phyloP scores from a whole-genome alignment of 192 early-diverging fungal species.

The Coemansia pectinata region DNA sequence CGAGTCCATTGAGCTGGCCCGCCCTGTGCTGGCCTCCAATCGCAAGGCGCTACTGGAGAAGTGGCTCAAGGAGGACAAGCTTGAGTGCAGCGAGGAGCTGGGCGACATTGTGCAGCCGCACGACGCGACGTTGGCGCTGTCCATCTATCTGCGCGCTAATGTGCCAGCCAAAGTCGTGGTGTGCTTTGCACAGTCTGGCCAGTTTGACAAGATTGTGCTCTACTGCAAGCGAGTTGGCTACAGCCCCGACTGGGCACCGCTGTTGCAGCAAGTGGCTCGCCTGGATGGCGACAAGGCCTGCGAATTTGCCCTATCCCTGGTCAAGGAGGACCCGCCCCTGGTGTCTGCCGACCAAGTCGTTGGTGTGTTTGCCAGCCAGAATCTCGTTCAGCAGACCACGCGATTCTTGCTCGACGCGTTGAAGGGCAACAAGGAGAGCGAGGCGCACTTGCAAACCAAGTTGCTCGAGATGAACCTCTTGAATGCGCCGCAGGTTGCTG shows the following conservation, averaged over 20 bases:
- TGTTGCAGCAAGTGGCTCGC: constrained; percentile 91
- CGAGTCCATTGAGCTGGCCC: constrained; percentile 92
- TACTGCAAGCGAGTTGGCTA: constrained; percentile 96
- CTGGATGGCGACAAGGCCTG: constrained; percentile 90
- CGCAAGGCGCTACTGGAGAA: constrained; percentile 94
- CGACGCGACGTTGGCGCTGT: constrained; percentile 88
- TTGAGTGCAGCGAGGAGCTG: constrained; percentile 97
- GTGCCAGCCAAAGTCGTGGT: constrained; percentile 91
- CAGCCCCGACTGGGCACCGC: constrained; percentile 85
- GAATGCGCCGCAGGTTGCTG: constrained; percentile 96
- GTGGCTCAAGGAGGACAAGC: constrained; percentile 99
- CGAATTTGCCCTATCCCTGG: constrained; percentile 88
- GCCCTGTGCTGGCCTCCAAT: constrained; percentile 85
- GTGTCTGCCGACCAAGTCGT: constrained; percentile 88
- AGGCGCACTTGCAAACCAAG: constrained; percentile 90
- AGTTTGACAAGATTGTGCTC: constrained; percentile 94
- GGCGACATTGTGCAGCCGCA: constrained; percentile 95
- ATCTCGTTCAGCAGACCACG: constrained; percentile 96
- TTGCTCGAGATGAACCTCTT: constrained; percentile 97
- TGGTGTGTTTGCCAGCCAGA: constrained; percentile 89
- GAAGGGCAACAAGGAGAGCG: constrained; percentile 90
- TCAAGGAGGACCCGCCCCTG: constrained; percentile 75
- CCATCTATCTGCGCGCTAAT: constrained; percentile 93
- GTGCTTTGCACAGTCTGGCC: constrained; percentile 95
- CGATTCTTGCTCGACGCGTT: constrained; percentile 95